A percentile compares a stretch with the other conserved stretches of the same genome.
Conservation (phyloP, 306 rosid species). For the Sicyos baderoa region DNA sequence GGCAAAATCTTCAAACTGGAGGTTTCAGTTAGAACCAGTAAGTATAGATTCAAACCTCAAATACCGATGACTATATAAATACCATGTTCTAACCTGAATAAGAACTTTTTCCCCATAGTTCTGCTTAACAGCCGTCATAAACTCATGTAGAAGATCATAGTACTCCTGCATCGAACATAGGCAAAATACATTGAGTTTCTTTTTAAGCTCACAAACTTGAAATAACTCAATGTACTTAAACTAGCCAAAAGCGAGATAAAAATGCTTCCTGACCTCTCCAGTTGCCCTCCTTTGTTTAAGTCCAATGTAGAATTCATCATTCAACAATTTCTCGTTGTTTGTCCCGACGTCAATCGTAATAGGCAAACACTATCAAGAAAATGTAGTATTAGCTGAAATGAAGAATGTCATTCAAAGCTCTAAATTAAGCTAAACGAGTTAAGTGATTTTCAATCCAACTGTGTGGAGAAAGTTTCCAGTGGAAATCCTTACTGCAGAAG, state of each 20-base stretch:
- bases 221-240: conserved; percentile 14
- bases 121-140: conserved; percentile 93
- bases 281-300: conserved; percentile 82
- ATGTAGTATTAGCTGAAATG: conserved; percentile 10
- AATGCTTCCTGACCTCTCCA: conserved; percentile 58
- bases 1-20: conserved; percentile 97
- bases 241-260: conserved; percentile 16
- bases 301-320: conserved; percentile 91
- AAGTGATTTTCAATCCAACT: neutral
- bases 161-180: conserved; percentile 58
- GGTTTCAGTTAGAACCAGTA: conserved; percentile 27
- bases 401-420: neutral
- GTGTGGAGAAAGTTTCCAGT: neutral
- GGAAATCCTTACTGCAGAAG: conserved; percentile 66
- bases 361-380: conserved; percentile 73
- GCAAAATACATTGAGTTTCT: conserved; percentile 1
- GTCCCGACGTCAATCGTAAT: conserved; percentile 93
- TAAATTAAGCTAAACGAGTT: neutral
- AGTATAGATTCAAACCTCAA: conserved; percentile 14
- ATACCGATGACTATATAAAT: conserved; percentile 15
- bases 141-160: conserved; percentile 70
- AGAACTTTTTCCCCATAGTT: conserved; percentile 92
- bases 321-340: conserved; percentile 76
- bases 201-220: neutral
- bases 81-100: conserved; percentile 51